Conservation (phyloP, 1,139 yeast genomes). For the Yamadazyma membranifaciens region DNA sequence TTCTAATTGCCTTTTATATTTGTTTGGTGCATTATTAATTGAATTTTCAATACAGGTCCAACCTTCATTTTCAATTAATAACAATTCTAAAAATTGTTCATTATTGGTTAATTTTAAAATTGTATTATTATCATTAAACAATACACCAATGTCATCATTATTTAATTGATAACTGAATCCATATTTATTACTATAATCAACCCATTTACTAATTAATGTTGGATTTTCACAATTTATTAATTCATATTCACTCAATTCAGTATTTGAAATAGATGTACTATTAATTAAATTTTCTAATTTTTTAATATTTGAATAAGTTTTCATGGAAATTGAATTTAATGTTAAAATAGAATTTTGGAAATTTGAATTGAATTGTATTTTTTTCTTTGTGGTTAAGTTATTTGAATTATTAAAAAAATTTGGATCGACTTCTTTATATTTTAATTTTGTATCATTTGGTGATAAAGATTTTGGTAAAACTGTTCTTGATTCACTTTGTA, state of each 20-base stretch:
- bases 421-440: slow-evolving; percentile 72
- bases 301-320: slow-evolving; percentile 43
- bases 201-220: slow-evolving; percentile 90
- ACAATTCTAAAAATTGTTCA: slow-evolving; percentile 60
- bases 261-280: slow-evolving; percentile 19
- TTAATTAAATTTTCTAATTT: slow-evolving; percentile 36
- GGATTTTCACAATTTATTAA: slow-evolving; percentile 59
- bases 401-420: slow-evolving; percentile 17
- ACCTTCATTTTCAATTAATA: slow-evolving; percentile 62
- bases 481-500: slow-evolving; percentile 67
- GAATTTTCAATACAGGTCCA: slow-evolving; percentile 72
- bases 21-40: slow-evolving; percentile 54
- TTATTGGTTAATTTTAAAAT: slow-evolving; percentile 67
- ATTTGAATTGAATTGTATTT: slow-evolving; percentile 42
- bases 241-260: slow-evolving; percentile 25
- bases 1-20: slow-evolving; percentile 68
- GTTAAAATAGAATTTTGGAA: slow-evolving; percentile 40
- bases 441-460: slow-evolving; percentile 86
- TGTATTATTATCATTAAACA: slow-evolving; percentile 81
- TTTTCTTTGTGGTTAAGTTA: slow-evolving; percentile 23
- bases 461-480: slow-evolving; percentile 86
- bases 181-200: slow-evolving; percentile 92
- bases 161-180: slow-evolving; percentile 94
- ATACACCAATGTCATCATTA: slow-evolving; percentile 88
- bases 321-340: slow-evolving; percentile 39